Percentiles rank a stretch among this genome's conserved stretches.
These are phyloP conservation scores for Fusarium sp. DNA, from an alignment of 2,329 filamentous ascomycete genomes.

Conservation along the genomic window DNA sequence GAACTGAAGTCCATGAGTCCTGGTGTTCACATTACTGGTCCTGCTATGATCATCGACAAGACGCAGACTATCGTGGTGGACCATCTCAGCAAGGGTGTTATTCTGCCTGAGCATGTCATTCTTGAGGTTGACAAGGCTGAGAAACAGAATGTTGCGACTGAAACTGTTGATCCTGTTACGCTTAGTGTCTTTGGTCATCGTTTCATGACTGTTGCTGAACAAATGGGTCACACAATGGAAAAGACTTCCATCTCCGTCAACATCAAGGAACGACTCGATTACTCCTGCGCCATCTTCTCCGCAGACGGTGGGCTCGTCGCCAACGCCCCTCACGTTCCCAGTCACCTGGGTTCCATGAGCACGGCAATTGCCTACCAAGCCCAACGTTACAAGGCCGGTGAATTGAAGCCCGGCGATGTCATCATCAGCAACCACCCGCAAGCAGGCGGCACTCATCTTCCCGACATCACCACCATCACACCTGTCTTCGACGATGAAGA, in stretches of 20 bases:
- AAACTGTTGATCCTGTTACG: constrained; percentile 75
- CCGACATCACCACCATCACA: constrained; percentile 45
- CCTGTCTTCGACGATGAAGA: constrained; percentile 48
- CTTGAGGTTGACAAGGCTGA: constrained; percentile 47
- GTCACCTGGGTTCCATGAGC: constrained; percentile 40
- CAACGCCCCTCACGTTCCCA: constrained; percentile 37
- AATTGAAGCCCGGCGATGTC: constrained; percentile 38
- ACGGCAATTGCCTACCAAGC: constrained; percentile 40
- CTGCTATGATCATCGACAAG: constrained; percentile 77
- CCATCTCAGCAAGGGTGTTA: constrained; percentile 47
- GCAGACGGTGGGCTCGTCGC: constrained; percentile 59
- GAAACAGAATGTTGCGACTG: constrained; percentile 19
- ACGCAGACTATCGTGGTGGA: constrained; percentile 82
- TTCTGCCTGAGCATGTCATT: constrained; percentile 51
- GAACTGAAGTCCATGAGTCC: constrained; percentile 37
- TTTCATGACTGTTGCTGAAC: constrained; percentile 85
- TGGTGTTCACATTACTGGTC: constrained; percentile 57
- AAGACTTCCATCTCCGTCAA: constrained; percentile 82
- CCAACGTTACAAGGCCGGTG: constrained; percentile 31
- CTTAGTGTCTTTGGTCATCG: constrained; percentile 80
- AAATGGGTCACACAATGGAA: constrained; percentile 81
- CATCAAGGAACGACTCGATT: constrained; percentile 82
- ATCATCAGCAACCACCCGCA: constrained; percentile 45
- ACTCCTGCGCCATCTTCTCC: constrained; percentile 82
- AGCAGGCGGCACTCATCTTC: constrained; percentile 42